A percentile compares a stretch with the other conserved stretches of the same genome.
These are phyloP conservation scores for Schizonepeta tenuifolia DNA, from an alignment of 257 asterid genomes.

Conservation along the genomic window DNA sequence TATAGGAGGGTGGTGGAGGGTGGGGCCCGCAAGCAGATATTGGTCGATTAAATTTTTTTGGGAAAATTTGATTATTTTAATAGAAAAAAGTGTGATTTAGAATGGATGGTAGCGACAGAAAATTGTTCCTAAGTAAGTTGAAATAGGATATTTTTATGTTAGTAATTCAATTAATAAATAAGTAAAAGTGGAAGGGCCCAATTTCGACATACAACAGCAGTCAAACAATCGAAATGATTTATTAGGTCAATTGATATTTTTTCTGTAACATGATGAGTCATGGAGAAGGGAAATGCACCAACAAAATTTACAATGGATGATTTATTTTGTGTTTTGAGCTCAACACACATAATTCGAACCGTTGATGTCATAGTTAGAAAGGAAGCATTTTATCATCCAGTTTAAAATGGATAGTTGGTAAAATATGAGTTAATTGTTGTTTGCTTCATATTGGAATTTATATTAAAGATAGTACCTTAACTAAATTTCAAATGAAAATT, in stretches of 20 bases:
- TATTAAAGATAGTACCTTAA: too few species aligned
- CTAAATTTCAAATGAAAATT: too few species aligned
- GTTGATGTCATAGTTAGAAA: too few species aligned
- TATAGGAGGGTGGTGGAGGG: slow-evolving; percentile 52
- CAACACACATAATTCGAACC: too few species aligned
- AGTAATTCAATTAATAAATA: background rate
- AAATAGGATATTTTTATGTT: slow-evolving; percentile 1
- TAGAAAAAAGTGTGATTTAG: slow-evolving; percentile 20
- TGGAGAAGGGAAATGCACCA: background rate
- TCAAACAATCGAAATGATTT: background rate
- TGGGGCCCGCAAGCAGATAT: slow-evolving; percentile 53
- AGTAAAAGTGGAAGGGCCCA: slow-evolving; percentile 4
- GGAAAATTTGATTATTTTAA: background rate
- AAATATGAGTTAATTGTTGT: too few species aligned
- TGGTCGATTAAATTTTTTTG: slow-evolving; percentile 17
- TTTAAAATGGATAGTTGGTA: too few species aligned
- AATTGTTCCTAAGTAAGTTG: slow-evolving; percentile 30
- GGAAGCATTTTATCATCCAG: too few species aligned
- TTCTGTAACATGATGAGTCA: too few species aligned
- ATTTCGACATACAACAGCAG: slow-evolving; percentile 21
- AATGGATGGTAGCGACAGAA: slow-evolving; percentile 35
- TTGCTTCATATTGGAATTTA: too few species aligned
- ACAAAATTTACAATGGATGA: background rate
- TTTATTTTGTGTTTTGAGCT: background rate
- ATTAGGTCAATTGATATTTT: too few species aligned